These are phyloP conservation scores for Exophiala oligosperma DNA, from an alignment of 2,329 filamentous ascomycete genomes.

Conservation along the genomic window DNA sequence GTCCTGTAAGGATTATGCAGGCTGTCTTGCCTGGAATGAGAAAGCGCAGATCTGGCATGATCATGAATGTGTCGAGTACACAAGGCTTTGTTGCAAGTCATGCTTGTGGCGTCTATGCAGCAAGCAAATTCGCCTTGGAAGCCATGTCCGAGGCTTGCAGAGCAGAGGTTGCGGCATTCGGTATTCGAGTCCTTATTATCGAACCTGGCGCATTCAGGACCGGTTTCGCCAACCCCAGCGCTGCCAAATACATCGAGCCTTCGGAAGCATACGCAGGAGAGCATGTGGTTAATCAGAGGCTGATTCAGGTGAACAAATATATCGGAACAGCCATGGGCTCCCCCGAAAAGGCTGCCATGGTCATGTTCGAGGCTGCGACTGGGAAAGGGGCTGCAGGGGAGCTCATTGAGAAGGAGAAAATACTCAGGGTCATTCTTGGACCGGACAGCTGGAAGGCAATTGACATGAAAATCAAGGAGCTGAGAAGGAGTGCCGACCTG, in stretches of 20 bases:
- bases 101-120: constrained; percentile 43
- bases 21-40: constrained; percentile 29
- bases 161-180: constrained; percentile 48
- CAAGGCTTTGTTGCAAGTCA: constrained; percentile 31
- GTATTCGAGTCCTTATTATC: constrained; percentile 46
- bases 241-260: constrained; percentile 7
- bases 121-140: constrained; percentile 45
- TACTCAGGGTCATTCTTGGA: constrained; percentile 38
- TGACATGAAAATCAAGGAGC: constrained; percentile 24
- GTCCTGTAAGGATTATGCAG: constrained; percentile 40
- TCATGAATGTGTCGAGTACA: constrained; percentile 28
- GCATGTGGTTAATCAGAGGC: constrained; percentile 15
- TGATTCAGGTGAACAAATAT: constrained; percentile 7
- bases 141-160: constrained; percentile 46
- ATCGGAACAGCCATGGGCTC: constrained; percentile 31
- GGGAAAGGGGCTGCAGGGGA: constrained; percentile 35
- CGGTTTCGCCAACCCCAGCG: constrained; percentile 36
- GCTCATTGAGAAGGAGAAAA: constrained; percentile 36
- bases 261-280: constrained; percentile 14
- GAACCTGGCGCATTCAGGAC: constrained; percentile 51
- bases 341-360: constrained; percentile 37
- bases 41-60: constrained; percentile 41
- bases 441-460: constrained; percentile 36
- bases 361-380: constrained; percentile 41
- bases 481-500: constrained; percentile 16